Evolutionary conservation across 495 filamentous ascomycete species (phyloP), one percentile per base, ranked within the genome.

Genomic region (Sabuloglossum arenarium): DNA sequence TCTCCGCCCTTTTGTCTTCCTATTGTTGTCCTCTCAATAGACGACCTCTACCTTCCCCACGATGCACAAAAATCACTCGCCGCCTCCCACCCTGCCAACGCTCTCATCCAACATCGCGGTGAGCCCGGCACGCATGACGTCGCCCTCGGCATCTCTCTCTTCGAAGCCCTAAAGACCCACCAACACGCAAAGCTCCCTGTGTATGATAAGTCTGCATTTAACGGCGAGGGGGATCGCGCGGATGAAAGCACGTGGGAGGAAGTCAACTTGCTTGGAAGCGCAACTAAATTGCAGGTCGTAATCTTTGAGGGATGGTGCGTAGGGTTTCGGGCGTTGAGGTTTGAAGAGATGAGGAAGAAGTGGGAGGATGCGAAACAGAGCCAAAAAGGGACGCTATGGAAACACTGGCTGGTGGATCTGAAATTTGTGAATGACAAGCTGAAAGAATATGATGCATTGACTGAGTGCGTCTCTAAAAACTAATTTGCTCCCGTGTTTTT

Each of bases 231-330:
- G 8, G 90, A 95, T 68, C 82, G 57, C 34, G 24, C 28, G 14
- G 12, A 59, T 59, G 53, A 29, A 30, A 5, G 23, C 27, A 19
- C 56, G 16, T 94, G 86, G 85, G 62, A 73, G 49, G 64, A 64
- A 0, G 76, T 86, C 25, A 87, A 88, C 68, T 62, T 58, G 16
- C 73, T 75, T 10, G 73, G 67, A 1, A 67, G 72, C 53, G 57
- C 69, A 14, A 19, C 46, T n/a, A 70, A 66, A 37, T 68, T 85
- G 27, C 71, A 80, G 56, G 75, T 85, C 23, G 72, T 96, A 1
- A 77, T 97, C 46, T 81, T 97, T 56, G 90, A 97, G 64, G 90
- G 90, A 16, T 97, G 90, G 90, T 79, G 85, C 67, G 82, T 94
- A 31, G 90, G 88, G 1, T 96, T 97, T 69, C 77, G 82, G 16